Evolutionary conservation across 2,329 filamentous ascomycete species (phyloP).

Genomic region (Torrubiellomyces zombiae): DNA sequence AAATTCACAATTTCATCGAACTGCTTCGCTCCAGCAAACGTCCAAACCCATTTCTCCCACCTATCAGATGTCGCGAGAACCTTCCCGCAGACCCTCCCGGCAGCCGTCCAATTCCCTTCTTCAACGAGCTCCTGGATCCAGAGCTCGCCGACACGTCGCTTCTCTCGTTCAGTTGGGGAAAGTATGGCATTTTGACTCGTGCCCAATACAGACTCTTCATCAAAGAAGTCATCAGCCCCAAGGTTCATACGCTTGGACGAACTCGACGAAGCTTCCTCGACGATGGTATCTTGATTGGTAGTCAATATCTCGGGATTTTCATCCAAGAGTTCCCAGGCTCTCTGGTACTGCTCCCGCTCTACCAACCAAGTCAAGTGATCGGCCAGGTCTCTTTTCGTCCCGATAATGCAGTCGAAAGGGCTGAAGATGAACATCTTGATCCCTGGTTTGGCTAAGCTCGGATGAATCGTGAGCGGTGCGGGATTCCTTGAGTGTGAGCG

Average conservation of each 20-base stretch:
- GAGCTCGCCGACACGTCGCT: conserved; percentile 75
- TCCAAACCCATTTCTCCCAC: conserved; percentile 95
- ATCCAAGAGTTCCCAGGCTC: conserved; percentile 80
- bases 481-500: conserved; percentile 10
- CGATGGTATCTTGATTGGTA: conserved; percentile 20
- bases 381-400: conserved; percentile 68
- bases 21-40: conserved; percentile 69
- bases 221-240: conserved; percentile 54
- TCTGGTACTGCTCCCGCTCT: conserved; percentile 62
- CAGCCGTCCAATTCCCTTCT: conserved; percentile 55
- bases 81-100: conserved; percentile 66
- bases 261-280: conserved; percentile 22
- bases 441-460: conserved; percentile 37
- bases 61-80: conserved; percentile 63
- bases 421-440: conserved; percentile 84
- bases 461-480: conserved; percentile 25
- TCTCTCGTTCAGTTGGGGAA: conserved; percentile 67
- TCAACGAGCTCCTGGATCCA: conserved; percentile 82
- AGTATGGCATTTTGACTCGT: conserved; percentile 40
- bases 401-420: conserved; percentile 90
- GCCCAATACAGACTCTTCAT: conserved; percentile 43
- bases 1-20: conserved; percentile 81
- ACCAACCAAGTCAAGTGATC: conserved; percentile 81
- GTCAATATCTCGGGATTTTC: conserved; percentile 63
- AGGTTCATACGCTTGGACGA: conserved; percentile 22